These are phyloP conservation scores for Adansonia madagascariensis DNA, from an alignment of 441 rosid species.

Conservation along the genomic window DNA sequence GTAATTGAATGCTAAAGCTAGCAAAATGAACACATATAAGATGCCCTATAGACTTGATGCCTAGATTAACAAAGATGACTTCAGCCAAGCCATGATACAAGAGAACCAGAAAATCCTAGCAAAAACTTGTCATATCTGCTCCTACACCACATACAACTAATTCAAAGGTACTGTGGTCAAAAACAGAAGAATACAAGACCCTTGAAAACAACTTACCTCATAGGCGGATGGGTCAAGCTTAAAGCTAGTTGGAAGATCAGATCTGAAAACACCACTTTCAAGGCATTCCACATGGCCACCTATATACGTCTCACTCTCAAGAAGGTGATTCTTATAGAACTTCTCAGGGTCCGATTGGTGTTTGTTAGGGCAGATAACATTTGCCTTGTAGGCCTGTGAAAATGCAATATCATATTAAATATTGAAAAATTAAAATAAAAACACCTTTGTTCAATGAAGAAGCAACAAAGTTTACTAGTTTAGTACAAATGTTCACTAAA, in stretches of 20 bases:
- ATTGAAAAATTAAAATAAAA: constrained; percentile 28
- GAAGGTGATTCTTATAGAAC: constrained; percentile 81
- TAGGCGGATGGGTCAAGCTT: constrained; percentile 85
- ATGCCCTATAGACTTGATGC: background rate
- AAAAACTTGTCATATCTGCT: constrained; percentile 21
- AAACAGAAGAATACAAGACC: constrained; percentile 24
- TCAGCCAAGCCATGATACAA: constrained; percentile 7
- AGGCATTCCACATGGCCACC: constrained; percentile 99
- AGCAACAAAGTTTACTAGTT: constrained; percentile 23
- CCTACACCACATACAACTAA: constrained; percentile 3
- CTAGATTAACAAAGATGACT: background rate
- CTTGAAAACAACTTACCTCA: constrained; percentile 57
- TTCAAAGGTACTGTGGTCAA: constrained; percentile 18
- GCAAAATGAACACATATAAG: background rate
- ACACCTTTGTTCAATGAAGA: constrained; percentile 29
- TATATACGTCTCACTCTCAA: constrained; percentile 97
- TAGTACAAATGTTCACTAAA: constrained; percentile 33
- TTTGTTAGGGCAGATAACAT: constrained; percentile 98
- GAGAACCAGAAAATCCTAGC: constrained; percentile 10
- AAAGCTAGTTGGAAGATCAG: constrained; percentile 92
- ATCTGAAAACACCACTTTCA: constrained; percentile 99
- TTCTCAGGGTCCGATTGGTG: constrained; percentile 91
- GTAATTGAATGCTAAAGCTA: constrained; percentile 1
- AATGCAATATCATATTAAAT: constrained; percentile 32
- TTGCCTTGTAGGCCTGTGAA: constrained; percentile 88